Evolutionary conservation across 2,329 filamentous ascomycete genomes (phyloP).

Genomic region (Aspergillus sp.): DNA sequence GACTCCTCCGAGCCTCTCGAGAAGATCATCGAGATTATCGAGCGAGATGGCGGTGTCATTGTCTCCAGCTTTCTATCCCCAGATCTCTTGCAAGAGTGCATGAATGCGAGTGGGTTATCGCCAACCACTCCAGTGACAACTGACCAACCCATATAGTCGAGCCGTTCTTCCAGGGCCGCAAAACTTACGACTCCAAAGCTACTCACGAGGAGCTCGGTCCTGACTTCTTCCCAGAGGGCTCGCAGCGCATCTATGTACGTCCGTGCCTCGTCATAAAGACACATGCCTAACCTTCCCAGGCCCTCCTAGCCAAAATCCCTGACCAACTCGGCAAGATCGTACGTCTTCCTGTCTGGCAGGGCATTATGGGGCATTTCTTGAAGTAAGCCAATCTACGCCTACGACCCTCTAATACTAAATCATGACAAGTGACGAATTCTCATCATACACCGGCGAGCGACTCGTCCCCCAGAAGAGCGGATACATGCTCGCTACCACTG

Average conservation of each 20-base stretch:
- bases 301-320: slow-evolving; percentile 2
- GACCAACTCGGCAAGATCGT: slow-evolving; percentile 4
- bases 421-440: slow-evolving; percentile 1
- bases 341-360: slow-evolving; percentile 5
- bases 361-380: slow-evolving; percentile 1
- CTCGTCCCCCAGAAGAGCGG: slow-evolving; percentile 9
- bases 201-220: slow-evolving; percentile 3
- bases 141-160: not conserved
- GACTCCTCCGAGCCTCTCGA: slow-evolving; percentile 1
- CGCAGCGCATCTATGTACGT: slow-evolving; percentile 6
- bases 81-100: slow-evolving; percentile 6
- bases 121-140: not conserved
- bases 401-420: not conserved
- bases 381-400: not conserved
- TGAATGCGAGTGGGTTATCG: not conserved
- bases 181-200: slow-evolving; percentile 3
- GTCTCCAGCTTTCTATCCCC: slow-evolving; percentile 2
- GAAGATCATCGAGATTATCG: not conserved
- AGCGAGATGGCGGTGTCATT: slow-evolving; percentile 3
- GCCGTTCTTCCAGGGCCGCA: not conserved
- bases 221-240: slow-evolving; percentile 7
- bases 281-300: not conserved
- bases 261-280: not conserved
- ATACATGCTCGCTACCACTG: slow-evolving; percentile 6
- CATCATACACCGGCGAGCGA: slow-evolving; percentile 1